Conservation (phyloP, 805 yeast genomes). For the Lachancea kluyveri region DNA sequence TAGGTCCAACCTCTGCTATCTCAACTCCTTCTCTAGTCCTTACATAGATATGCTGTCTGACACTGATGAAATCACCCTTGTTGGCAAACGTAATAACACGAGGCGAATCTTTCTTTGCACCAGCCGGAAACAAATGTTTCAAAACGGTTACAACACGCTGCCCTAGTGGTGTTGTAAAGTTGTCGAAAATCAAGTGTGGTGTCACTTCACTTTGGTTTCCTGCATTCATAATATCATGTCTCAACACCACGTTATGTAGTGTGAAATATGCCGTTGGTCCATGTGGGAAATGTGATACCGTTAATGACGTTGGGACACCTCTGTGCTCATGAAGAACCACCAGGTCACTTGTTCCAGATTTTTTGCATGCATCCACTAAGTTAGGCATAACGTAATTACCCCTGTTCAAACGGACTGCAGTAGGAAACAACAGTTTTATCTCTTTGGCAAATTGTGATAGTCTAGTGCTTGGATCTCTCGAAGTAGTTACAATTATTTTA, state of each 20-base stretch:
- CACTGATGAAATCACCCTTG: constrained; percentile 85
- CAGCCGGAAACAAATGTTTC: constrained; percentile 92
- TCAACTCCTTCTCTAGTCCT: constrained; percentile 85
- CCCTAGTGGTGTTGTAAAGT: constrained; percentile 77
- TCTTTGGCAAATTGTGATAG: constrained; percentile 91
- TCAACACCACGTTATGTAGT: constrained; percentile 84
- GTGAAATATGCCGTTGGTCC: constrained; percentile 97
- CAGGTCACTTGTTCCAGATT: constrained; percentile 77
- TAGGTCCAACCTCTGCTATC: constrained; percentile 95
- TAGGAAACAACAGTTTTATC: constrained; percentile 82
- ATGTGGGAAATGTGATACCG: constrained; percentile 93
- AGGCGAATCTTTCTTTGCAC: constrained; percentile 84
- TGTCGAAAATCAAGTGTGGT: constrained; percentile 92
- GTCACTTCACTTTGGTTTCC: constrained; percentile 89
- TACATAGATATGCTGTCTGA: constrained; percentile 92
- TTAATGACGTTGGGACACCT: constrained; percentile 94
- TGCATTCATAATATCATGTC: constrained; percentile 83
- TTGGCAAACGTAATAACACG: constrained; percentile 92
- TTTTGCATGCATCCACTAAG: constrained; percentile 74
- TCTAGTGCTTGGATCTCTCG: constrained; percentile 83
- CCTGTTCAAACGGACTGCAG: constrained; percentile 81
- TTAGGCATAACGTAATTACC: constrained; percentile 88
- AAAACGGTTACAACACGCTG: constrained; percentile 71
- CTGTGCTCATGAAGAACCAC: constrained; percentile 90
- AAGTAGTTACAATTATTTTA: constrained; percentile 84